Base-by-base conservation (phyloP, 768 basidiomycete species). In the Amyloporia xantha region DNA sequence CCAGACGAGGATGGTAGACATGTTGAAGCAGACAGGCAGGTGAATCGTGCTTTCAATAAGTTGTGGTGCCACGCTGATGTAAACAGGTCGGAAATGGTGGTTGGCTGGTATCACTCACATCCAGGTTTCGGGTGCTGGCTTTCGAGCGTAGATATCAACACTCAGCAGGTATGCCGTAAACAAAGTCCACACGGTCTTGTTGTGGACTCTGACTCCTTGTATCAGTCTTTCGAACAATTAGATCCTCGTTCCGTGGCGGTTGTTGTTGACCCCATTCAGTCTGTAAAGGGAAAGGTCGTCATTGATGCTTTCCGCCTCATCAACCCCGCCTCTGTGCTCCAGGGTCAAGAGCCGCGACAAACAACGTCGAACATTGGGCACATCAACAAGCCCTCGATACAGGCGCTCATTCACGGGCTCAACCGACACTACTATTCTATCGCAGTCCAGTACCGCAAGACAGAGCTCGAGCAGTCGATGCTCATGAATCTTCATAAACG, bases 101-200 rank as follows among this genome's bases (percentile, higher is more conserved):
- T 99, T 1, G 96, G 96, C 3, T 99, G 96, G 96, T 99, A 99
- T 63, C 96, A 99, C 69, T 98, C 96, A 33, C 96, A 99, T 74
- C 96, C 96, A 48, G 96, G 96, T 30, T 99, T 98, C 68, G 96
- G 96, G 4, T 99, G 96, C 66, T 99, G 96, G 96, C 73, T 99
- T 35, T 97, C 94, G 40, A 93, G 91, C 59, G 95, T 98, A 19
- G 96, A 99, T 70, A 93, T 98, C 63, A 96, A 97, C 69, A 99
- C 96, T 3, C 96, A 99, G 62, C 96, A 98, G 74, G 94, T 86
- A 27, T 47, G 44, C 25, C 23, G 24, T 33, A 24, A 20, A 40
- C 51, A 49, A 43, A 38, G 19, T 38, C 37, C 54, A 5, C 5
- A 23, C 9, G 4, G 13, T 4, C 4, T 21, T 37, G 4, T 4